phyloP scores from a whole-genome alignment of 495 filamentous ascomycete species.

The Hypoxylon fragiforme region DNA sequence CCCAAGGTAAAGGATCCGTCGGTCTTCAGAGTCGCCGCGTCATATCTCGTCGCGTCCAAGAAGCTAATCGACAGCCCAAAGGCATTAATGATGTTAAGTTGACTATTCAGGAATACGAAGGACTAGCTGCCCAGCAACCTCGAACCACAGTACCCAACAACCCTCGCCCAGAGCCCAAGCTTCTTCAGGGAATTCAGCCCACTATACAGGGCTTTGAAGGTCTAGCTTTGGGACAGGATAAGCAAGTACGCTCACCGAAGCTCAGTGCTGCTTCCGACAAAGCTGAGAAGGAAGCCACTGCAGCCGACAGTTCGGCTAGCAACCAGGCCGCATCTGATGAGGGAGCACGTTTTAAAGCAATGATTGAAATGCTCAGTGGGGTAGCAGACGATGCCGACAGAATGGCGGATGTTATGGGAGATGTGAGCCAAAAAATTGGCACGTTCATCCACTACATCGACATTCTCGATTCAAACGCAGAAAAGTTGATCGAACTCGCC shows the following conservation, averaged over 20 bases:
- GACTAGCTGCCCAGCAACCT: background rate
- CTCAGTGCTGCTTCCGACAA: background rate
- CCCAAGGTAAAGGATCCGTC: background rate
- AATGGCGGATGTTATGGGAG: too few species aligned
- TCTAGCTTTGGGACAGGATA: background rate
- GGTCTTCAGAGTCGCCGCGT: background rate
- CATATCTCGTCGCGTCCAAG: background rate
- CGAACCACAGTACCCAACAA: background rate
- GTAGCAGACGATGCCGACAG: too few species aligned
- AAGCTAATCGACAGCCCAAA: background rate
- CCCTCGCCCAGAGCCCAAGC: background rate
- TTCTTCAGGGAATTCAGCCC: background rate
- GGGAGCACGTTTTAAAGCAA: too few species aligned
- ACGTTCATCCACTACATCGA: too few species aligned
- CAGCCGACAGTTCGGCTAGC: background rate
- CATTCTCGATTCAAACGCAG: too few species aligned
- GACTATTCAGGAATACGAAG: background rate
- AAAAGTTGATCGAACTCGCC: too few species aligned
- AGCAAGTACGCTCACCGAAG: background rate
- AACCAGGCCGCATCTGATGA: background rate
- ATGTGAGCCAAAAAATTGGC: too few species aligned
- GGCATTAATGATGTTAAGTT: background rate
- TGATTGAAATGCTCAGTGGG: too few species aligned
- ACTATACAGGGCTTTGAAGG: background rate
- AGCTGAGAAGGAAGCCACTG: background rate